A percentile compares a stretch with the other conserved stretches of the same genome.
Evolutionary conservation across 352 stramenopile species (phyloP).

Genomic region (Globisporangium megalacanthum): DNA sequence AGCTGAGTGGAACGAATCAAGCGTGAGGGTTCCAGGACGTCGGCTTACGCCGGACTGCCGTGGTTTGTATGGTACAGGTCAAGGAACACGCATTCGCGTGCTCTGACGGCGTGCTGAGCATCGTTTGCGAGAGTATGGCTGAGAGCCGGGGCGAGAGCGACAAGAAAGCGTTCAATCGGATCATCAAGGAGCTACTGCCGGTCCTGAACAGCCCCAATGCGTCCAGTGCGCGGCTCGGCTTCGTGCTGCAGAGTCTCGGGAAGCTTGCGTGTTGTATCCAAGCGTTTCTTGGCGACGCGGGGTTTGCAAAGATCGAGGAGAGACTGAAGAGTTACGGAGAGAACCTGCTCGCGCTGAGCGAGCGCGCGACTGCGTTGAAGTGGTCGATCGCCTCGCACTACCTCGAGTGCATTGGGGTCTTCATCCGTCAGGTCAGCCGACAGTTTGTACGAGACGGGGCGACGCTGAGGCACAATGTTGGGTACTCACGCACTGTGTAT

Average conservation of each 20-base stretch:
- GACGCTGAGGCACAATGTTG: background rate
- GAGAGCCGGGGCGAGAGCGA: conserved; percentile 34
- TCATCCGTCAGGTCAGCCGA: conserved; percentile 38
- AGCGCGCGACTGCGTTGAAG: conserved; percentile 38
- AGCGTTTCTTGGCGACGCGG: conserved; percentile 42
- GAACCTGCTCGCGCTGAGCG: conserved; percentile 51
- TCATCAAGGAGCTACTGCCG: conserved; percentile 68
- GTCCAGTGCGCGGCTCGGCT: conserved; percentile 29
- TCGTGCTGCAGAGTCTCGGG: conserved; percentile 51
- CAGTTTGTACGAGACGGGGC: no score
- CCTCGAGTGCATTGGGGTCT: conserved; percentile 49
- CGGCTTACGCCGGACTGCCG: background rate
- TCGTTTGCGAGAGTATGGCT: conserved; percentile 33
- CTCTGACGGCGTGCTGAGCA: conserved; percentile 37
- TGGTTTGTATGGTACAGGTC: conserved; percentile 31
- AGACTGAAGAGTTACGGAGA: conserved; percentile 67
- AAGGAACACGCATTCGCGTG: conserved; percentile 57
- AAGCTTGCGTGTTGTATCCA: conserved; percentile 38
- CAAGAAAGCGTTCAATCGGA: conserved; percentile 67
- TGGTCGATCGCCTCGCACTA: conserved; percentile 57
- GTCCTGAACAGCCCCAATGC: conserved; percentile 44
- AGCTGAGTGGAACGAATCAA: background rate
- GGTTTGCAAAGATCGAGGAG: conserved; percentile 61
- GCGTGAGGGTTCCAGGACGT: background rate
- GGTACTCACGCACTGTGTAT: background rate